Evolutionary conservation across 306 rosid genomes (phyloP), one percentile per base, ranked within the genome.

Genomic region (Ziziphus jujuba): DNA sequence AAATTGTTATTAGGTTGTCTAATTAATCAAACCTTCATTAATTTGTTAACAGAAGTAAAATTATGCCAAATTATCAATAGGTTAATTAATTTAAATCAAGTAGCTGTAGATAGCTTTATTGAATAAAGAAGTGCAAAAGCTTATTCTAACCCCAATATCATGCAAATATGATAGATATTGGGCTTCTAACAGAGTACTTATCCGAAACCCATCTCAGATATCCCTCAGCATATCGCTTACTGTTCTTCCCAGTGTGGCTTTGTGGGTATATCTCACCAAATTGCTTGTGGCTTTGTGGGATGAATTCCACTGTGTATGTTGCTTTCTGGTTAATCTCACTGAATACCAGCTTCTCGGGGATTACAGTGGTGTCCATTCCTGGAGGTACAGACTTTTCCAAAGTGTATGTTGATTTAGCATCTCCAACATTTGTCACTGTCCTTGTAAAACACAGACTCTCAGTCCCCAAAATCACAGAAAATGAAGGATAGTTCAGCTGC

Each of bases 401-500:
- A n/a, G n/a, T n/a, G n/a, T n/a, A 61, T 45, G 67, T 70, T 59
- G 86, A 61, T 53, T 79, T 69, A 15, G 71, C 52, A 0, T 71
- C 56, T 22, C 88, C 91, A 65, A 83, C 83, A 14, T 86, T 83
- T 58, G 83, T 83, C 60, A 81, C 25, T 0, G 81, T 79, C 68
- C 84, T 72, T 1, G 80, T 73, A 71, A 76, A 83, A 21, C 3
- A 5, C 55, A 60, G 81, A 33, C 83, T 12, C 34, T 60, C 6
- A 3, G 70, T 11, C 38, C 75, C 80, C 70, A 73, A 1, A 12
- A 4, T 6, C 58, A 81, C 28, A 0, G 85, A 76, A 68, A 86
- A 76, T 1, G 88, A 81, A 7, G 88, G 87, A 59, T 81, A 86
- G 9, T 86, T 83, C 2, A 83, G 80, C 40, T 86, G 65, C 35